Evolutionary conservation across 768 basidiomycete genomes (phyloP).

Genomic region (Royoungia palumana): DNA sequence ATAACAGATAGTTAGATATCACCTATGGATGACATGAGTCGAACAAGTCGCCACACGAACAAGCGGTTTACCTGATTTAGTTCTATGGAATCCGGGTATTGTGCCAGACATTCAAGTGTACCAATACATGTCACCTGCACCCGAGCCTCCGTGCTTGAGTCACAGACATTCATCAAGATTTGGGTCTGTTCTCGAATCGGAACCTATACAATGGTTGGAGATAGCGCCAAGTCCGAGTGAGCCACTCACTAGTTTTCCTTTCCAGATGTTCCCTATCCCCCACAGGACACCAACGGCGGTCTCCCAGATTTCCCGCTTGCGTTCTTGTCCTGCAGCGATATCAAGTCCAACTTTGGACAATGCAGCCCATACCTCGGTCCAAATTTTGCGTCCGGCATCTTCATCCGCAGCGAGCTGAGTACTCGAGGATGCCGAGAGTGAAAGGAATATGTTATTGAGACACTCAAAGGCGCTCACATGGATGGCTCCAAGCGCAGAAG

Average conservation of each 20-base stretch:
- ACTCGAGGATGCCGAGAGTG: constrained; percentile 52
- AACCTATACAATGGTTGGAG: constrained; percentile 34
- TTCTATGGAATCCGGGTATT: constrained; percentile 57
- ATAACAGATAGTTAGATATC: constrained; percentile 66
- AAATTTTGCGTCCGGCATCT: constrained; percentile 51
- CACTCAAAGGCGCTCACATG: constrained; percentile 87
- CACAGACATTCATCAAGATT: constrained; percentile 63
- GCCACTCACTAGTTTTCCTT: constrained; percentile 55
- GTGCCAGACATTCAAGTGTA: constrained; percentile 81
- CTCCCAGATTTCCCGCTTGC: constrained; percentile 73
- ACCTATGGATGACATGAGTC: constrained; percentile 35
- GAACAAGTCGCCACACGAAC: background rate
- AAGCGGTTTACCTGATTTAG: constrained; percentile 44
- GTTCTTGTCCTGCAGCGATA: constrained; percentile 59
- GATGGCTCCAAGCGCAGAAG: constrained; percentile 77
- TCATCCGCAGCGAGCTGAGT: constrained; percentile 42
- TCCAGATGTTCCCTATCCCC: constrained; percentile 81
- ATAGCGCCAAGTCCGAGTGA: background rate
- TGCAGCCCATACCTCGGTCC: constrained; percentile 64
- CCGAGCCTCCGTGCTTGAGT: constrained; percentile 48
- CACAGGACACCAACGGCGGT: constrained; percentile 79
- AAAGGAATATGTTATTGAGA: constrained; percentile 84
- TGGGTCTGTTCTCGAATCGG: constrained; percentile 61
- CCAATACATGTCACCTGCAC: constrained; percentile 79
- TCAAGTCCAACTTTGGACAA: constrained; percentile 59